phyloP scores from a whole-genome alignment of 441 rosid genomes.

The Theobroma grandiflorum region DNA sequence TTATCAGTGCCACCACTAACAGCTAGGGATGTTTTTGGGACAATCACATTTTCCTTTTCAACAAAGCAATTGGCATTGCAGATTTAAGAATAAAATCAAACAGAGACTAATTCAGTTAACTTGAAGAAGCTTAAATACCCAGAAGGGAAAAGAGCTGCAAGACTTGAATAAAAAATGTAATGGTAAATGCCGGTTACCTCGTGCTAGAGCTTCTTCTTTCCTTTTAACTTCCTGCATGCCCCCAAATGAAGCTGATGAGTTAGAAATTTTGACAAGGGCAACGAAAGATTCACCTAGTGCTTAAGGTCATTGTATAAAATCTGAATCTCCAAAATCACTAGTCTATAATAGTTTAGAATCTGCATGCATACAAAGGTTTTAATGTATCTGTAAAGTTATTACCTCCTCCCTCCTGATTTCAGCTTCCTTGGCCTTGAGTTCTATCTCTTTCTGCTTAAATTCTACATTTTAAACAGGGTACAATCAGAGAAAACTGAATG shows the following conservation, averaged over 20 bases:
- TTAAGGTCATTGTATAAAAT: neutral
- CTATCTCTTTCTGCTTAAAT: conserved; percentile 82
- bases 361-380: neutral
- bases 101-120: neutral
- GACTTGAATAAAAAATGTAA: neutral
- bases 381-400: neutral
- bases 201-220: conserved; percentile 86
- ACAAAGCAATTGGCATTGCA: neutral
- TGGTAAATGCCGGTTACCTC: conserved; percentile 46
- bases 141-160: neutral
- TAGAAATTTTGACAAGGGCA: neutral
- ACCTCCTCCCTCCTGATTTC: conserved; percentile 90
- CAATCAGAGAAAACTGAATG: conserved; percentile 17
- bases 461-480: conserved; percentile 46
- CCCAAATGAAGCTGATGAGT: conserved; percentile 23
- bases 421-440: conserved; percentile 85
- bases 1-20: neutral
- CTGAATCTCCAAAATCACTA: neutral
- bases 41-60: neutral
- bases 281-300: neutral
- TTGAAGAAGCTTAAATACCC: neutral
- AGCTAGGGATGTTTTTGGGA: neutral
- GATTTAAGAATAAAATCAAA: neutral
- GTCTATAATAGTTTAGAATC: neutral
- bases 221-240: conserved; percentile 67